phyloP scores from a whole-genome alignment of 352 stramenopile genomes.

The Phytophthora hybrid region DNA sequence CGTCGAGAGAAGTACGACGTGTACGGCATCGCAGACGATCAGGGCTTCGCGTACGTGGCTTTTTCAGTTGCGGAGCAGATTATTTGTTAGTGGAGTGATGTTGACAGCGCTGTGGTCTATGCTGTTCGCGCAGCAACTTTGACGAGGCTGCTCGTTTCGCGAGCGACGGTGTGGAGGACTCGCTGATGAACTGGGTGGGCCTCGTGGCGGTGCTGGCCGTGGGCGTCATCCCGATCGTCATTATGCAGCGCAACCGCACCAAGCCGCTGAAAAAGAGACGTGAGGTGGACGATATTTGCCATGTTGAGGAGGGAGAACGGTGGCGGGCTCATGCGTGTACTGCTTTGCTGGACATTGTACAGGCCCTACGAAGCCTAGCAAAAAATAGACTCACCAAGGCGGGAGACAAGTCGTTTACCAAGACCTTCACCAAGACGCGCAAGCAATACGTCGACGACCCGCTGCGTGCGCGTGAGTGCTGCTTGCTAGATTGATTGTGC shows the following conservation, averaged over 20 bases:
- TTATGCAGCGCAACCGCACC: constrained; percentile 80
- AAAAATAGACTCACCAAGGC: constrained; percentile 77
- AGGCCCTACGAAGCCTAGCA: constrained; percentile 76
- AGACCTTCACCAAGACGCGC: constrained; percentile 55
- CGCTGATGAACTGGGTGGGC: constrained; percentile 75
- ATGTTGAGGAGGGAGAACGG: background rate
- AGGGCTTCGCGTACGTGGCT: constrained; percentile 73
- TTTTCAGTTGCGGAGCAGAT: too few species aligned
- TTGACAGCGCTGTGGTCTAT: constrained; percentile 3
- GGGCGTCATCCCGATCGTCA: constrained; percentile 66
- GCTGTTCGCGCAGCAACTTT: constrained; percentile 61
- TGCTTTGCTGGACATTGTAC: background rate
- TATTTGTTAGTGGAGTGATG: background rate
- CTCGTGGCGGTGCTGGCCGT: constrained; percentile 62
- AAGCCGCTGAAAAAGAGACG: constrained; percentile 79
- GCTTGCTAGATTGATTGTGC: background rate
- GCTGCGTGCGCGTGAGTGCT: constrained; percentile 36
- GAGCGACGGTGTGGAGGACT: constrained; percentile 74
- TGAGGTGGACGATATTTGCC: constrained; percentile 57
- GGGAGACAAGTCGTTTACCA: constrained; percentile 53
- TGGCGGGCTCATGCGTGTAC: constrained; percentile 4
- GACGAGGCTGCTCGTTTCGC: constrained; percentile 77
- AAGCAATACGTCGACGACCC: constrained; percentile 66
- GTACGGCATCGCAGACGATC: constrained; percentile 80
- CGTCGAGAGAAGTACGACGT: constrained; percentile 83